Evolutionary conservation across 176 grass and related monocot genomes (phyloP).

Genomic region (Cenchrus fungigraminus): DNA sequence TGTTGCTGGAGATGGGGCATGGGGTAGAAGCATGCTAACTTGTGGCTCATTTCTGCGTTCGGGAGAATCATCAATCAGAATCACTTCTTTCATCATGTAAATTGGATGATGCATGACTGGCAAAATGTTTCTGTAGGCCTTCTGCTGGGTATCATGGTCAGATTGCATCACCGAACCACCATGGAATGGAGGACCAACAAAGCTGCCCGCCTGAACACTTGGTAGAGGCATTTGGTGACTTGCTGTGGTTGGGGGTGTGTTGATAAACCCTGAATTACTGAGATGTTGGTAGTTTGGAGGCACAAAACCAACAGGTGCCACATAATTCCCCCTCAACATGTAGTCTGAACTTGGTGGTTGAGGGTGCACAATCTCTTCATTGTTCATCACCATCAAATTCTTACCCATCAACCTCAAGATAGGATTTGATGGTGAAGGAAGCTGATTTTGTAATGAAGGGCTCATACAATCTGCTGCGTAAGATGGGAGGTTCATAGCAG

Average conservation of each 20-base stretch:
- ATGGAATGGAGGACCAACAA: conserved; percentile 41
- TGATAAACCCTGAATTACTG: conserved; percentile 51
- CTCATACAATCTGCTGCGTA: conserved; percentile 45
- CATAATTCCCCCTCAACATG: conserved; percentile 49
- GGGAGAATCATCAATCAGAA: conserved; percentile 69
- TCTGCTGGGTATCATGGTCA: conserved; percentile 47
- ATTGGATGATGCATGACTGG: conserved; percentile 44
- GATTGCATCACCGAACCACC: conserved; percentile 43
- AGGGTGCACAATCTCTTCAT: conserved; percentile 67
- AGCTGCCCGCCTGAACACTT: conserved; percentile 46
- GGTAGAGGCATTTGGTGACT: conserved; percentile 49
- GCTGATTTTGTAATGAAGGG: conserved; percentile 53
- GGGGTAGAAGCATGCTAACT: conserved; percentile 40
- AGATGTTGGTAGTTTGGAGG: conserved; percentile 52
- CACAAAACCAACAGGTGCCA: conserved; percentile 54
- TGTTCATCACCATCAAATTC: conserved; percentile 89
- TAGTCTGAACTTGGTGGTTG: conserved; percentile 57
- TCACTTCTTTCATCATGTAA: conserved; percentile 73
- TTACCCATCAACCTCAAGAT: conserved; percentile 96
- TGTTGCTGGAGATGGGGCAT: conserved; percentile 38
- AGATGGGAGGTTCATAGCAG: conserved; percentile 41
- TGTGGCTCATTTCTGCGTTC: conserved; percentile 44
- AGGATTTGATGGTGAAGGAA: conserved; percentile 70
- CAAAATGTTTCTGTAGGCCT: conserved; percentile 43
- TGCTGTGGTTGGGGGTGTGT: conserved; percentile 25